Conservation (phyloP, 2,329 filamentous ascomycete species). For the Fusarium keratoplasticum region DNA sequence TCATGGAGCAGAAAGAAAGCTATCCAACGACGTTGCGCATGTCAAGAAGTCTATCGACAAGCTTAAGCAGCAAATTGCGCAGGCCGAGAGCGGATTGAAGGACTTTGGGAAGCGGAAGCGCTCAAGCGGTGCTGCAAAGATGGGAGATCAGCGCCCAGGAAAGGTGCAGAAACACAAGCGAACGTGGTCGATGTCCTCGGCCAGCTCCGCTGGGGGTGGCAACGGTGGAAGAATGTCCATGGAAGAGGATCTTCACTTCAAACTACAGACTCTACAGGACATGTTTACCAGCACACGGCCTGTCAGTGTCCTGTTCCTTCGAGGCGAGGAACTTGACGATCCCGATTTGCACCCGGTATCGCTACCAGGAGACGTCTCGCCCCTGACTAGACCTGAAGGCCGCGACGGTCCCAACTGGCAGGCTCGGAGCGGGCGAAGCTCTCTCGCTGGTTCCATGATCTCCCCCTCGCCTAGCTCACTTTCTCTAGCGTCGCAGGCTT, state of each 20-base stretch:
- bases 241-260: slow-evolving; percentile 82
- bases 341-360: slow-evolving; percentile 82
- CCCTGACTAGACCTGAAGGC: slow-evolving; percentile 65
- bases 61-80: slow-evolving; percentile 90
- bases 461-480: slow-evolving; percentile 75
- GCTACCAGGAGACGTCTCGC: slow-evolving; percentile 74
- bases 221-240: slow-evolving; percentile 60
- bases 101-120: slow-evolving; percentile 75
- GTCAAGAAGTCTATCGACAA: slow-evolving; percentile 98
- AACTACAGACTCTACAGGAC: slow-evolving; percentile 82
- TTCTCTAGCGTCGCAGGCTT: slow-evolving; percentile 69
- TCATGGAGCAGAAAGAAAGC: slow-evolving; percentile 93
- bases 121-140: slow-evolving; percentile 60
- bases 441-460: slow-evolving; percentile 71
- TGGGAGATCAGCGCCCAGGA: slow-evolving; percentile 71
- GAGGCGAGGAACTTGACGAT: slow-evolving; percentile 82
- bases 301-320: slow-evolving; percentile 81
- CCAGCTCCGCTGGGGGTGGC: slow-evolving; percentile 66
- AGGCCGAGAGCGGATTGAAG: slow-evolving; percentile 76
- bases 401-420: slow-evolving; percentile 64
- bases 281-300: slow-evolving; percentile 90
- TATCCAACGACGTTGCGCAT: slow-evolving; percentile 93
- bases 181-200: slow-evolving; percentile 94
- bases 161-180: slow-evolving; percentile 92
- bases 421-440: slow-evolving; percentile 64